Conservation (phyloP, 768 basidiomycete genomes). For the Terana coerulea region DNA sequence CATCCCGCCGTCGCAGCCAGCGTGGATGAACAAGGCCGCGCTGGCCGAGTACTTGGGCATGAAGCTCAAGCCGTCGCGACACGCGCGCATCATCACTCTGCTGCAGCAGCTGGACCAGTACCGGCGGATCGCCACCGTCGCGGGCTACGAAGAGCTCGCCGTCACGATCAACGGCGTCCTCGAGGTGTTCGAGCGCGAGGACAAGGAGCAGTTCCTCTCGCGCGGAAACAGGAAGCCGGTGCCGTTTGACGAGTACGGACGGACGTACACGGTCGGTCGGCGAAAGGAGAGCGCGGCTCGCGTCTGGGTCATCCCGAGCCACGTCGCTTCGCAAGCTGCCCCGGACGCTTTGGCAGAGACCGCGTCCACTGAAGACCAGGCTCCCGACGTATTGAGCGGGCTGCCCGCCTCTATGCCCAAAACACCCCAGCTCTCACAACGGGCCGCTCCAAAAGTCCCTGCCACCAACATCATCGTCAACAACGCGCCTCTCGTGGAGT, state of each 20-base stretch:
- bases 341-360: no score
- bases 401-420: constrained; percentile 11
- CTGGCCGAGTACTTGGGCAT: constrained; percentile 55
- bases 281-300: constrained; percentile 88
- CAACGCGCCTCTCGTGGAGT: constrained; percentile 70
- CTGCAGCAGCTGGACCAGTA: constrained; percentile 67
- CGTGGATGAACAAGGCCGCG: constrained; percentile 67
- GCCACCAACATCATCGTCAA: constrained; percentile 79
- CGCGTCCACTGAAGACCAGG: no score
- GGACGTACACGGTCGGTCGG: constrained; percentile 82
- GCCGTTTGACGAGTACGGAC: constrained; percentile 68
- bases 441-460: constrained; percentile 35
- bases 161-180: constrained; percentile 48
- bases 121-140: constrained; percentile 53
- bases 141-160: constrained; percentile 55
- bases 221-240: constrained; percentile 51
- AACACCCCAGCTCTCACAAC: constrained; percentile 3
- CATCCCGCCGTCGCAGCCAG: constrained; percentile 53
- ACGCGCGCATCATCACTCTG: constrained; percentile 57
- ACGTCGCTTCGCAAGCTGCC: no score
- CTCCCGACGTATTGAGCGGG: no score
- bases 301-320: constrained; percentile 86
- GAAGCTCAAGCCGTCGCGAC: constrained; percentile 63
- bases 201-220: constrained; percentile 51
- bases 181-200: constrained; percentile 55